These are phyloP conservation scores for Achaetomium macrosporum DNA, from an alignment of 2,329 filamentous ascomycete genomes.

Conservation along the genomic window DNA sequence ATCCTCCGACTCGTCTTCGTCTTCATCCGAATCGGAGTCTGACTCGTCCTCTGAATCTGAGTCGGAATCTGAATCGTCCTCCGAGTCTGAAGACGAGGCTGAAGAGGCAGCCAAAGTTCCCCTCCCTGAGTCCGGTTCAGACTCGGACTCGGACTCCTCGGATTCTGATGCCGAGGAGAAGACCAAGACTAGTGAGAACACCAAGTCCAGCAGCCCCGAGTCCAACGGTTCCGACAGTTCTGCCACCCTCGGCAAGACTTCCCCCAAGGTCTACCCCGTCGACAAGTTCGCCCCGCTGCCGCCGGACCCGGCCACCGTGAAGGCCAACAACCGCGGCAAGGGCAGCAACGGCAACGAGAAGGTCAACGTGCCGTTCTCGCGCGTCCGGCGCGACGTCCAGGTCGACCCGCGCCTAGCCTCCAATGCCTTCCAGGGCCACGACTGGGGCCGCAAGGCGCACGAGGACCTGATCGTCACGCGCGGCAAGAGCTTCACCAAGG, in stretches of 20 bases:
- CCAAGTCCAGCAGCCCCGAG: conserved; percentile 2
- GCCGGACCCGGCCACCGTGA: conserved; percentile 39
- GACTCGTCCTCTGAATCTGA: conserved; percentile 8
- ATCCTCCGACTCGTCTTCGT: conserved; percentile 28
- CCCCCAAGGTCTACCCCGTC: conserved; percentile 41
- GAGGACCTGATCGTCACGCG: conserved; percentile 84
- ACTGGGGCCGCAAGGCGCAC: conserved; percentile 84
- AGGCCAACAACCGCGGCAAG: conserved; percentile 37
- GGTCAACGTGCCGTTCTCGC: conserved; percentile 67
- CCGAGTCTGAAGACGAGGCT: conserved; percentile 21
- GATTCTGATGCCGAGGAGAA: conserved; percentile 7
- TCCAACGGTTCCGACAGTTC: conserved; percentile 34
- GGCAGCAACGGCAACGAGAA: conserved; percentile 35
- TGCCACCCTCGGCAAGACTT: conserved; percentile 47
- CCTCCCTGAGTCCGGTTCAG: conserved; percentile 27
- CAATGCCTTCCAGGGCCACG: conserved; percentile 77
- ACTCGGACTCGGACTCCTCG: conserved; percentile 31
- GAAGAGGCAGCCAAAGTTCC: conserved; percentile 26
- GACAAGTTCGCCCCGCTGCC: conserved; percentile 45
- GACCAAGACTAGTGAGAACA: conserved; percentile 11
- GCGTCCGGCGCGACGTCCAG: conserved; percentile 61
- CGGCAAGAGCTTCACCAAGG: conserved; percentile 97
- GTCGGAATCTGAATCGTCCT: conserved; percentile 30
- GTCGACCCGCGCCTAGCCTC: conserved; percentile 66
- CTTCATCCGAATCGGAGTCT: conserved; percentile 18